Evolutionary conservation across 352 stramenopile species (phyloP), one percentile per base, ranked within the genome.

Genomic region (Saprolegnia parasitica): DNA sequence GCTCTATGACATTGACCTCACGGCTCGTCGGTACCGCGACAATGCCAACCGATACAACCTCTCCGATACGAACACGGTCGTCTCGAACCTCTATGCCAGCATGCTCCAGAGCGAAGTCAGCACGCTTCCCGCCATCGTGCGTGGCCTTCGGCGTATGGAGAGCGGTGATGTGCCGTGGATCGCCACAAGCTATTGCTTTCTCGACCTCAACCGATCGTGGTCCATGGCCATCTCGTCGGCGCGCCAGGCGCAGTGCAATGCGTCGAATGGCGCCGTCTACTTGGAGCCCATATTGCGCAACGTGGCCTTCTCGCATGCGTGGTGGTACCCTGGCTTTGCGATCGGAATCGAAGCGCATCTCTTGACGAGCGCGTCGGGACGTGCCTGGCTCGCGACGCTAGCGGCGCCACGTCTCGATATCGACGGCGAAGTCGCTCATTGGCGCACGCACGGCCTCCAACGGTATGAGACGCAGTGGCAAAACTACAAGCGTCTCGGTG

Each of bases 61-160:
- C 9, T 29, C 37, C 3, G 24, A 40, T 5, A 70, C 49, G 5
- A 47, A 3, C 13, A 40, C 50, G n/a, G 6, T 35, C 9, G 20
- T 16, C 24, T 54, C 58, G 10, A 24, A 13, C 23, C 0, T 56
- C 8, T 70, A 70, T 23, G 47, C 46, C 35, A 70, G n/a, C 24
- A 32, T 32, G 20, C 40, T 63, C 18, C 63, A 70, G 24, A 23
- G 61, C 35, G 46, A 70, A 20, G 63, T 70, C 54, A 70, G 62
- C 20, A 37, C 42, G 20, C 49, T 70, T 2, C 26, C 32, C 4
- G n/a, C 62, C 23, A 37, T 70, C 63, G 37, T 70, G 15, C 23
- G 11, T 0, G 63, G 35, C 11, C 37, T 70, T 16, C 21, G 63
- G 0, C 8, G 4, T 2, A 70, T 63, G 49, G 50, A 70, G 18